These are phyloP conservation scores for Lachancea cidri DNA, from an alignment of 805 yeast species.

Conservation along the genomic window DNA sequence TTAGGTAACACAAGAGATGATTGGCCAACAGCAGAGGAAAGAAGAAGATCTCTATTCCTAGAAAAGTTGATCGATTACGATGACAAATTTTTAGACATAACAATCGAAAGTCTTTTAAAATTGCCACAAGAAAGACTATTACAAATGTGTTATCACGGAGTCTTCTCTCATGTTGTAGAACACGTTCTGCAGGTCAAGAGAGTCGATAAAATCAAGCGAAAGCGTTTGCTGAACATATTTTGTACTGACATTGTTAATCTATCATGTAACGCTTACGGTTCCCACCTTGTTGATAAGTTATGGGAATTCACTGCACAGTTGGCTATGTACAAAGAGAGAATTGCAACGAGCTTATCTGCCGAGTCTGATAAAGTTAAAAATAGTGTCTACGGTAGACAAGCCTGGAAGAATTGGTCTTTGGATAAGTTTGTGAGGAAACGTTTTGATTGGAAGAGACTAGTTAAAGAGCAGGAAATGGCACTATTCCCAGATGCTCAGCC, in stretches of 20 bases:
- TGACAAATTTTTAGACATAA: slow-evolving; percentile 48
- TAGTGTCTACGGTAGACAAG: slow-evolving; percentile 81
- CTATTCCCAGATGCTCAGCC: slow-evolving; percentile 35
- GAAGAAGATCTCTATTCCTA: slow-evolving; percentile 69
- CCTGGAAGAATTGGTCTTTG: slow-evolving; percentile 94
- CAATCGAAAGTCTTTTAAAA: slow-evolving; percentile 55
- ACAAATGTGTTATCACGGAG: slow-evolving; percentile 83
- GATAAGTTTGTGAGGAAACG: slow-evolving; percentile 70
- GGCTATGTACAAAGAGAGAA: slow-evolving; percentile 79
- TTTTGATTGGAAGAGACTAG: slow-evolving; percentile 72
- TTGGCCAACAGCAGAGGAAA: slow-evolving; percentile 90
- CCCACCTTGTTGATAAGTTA: slow-evolving; percentile 80
- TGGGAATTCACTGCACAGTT: slow-evolving; percentile 76
- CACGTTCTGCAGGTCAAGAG: slow-evolving; percentile 48
- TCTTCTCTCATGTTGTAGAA: slow-evolving; percentile 85
- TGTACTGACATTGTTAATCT: slow-evolving; percentile 52
- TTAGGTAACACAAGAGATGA: slow-evolving; percentile 78
- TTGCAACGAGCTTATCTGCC: slow-evolving; percentile 60
- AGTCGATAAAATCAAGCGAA: slow-evolving; percentile 50
- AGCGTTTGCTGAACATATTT: slow-evolving; percentile 63
- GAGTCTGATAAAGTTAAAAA: slow-evolving; percentile 69
- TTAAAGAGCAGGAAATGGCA: slow-evolving; percentile 48
- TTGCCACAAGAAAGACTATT: slow-evolving; percentile 56
- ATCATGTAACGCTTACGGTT: slow-evolving; percentile 83
- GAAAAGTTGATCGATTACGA: slow-evolving; percentile 72